Conservation (phyloP, 768 basidiomycete species). For the Russula virescens region DNA sequence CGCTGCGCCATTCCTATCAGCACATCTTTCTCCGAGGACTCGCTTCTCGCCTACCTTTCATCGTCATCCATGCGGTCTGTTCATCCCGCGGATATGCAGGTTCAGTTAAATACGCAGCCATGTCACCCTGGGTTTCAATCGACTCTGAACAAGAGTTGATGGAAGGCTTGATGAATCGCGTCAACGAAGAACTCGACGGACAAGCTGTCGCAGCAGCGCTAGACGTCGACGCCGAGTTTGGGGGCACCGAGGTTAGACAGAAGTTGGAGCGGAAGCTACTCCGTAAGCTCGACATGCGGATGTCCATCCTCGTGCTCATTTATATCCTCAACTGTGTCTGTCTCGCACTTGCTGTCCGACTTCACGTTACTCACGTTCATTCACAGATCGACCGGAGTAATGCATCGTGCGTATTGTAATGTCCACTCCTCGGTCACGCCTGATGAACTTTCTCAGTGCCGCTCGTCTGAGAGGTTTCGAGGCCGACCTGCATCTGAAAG, state of each 20-base stretch:
- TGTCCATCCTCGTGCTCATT: too few relatives aligned
- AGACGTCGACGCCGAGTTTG: constrained; percentile 33
- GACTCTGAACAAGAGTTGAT: background rate
- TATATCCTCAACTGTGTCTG: too few relatives aligned
- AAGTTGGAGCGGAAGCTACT: too few relatives aligned
- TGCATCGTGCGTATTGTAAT: constrained; percentile 42
- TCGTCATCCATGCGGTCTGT: too few relatives aligned
- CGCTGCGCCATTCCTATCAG: too few relatives aligned
- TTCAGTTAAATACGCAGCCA: too few relatives aligned
- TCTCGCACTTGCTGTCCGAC: too few relatives aligned
- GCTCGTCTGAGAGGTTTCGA: constrained; percentile 70
- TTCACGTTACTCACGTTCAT: background rate
- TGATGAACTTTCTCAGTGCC: constrained; percentile 39
- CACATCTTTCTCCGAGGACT: too few relatives aligned
- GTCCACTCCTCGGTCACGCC: background rate
- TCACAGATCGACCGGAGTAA: constrained; percentile 66
- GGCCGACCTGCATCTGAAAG: constrained; percentile 55
- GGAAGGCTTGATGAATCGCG: background rate
- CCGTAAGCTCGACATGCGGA: too few relatives aligned
- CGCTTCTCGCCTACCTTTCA: too few relatives aligned
- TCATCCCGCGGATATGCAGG: too few relatives aligned
- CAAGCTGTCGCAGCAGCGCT: background rate
- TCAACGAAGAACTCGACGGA: background rate
- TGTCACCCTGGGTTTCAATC: constrained; percentile 17
- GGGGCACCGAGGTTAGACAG: constrained; percentile 35